Conservation (phyloP, 176 grass and related monocot species). For the Saccharum officinarum region DNA sequence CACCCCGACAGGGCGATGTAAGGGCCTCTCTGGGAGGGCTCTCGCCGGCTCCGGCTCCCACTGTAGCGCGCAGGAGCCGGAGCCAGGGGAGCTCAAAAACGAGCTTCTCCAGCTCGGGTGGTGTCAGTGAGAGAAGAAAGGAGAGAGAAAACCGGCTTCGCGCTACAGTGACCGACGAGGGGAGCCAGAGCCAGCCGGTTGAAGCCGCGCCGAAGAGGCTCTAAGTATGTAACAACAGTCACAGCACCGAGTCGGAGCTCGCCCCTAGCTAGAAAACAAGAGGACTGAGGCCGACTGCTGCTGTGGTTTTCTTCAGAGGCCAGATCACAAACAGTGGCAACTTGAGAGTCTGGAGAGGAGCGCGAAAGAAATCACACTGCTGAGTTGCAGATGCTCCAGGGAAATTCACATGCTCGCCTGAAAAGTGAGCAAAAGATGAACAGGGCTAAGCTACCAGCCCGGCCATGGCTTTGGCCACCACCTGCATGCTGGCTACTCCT, state of each 20-base stretch:
- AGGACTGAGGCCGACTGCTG: neutral
- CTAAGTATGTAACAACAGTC: neutral
- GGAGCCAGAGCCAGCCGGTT: too few species aligned
- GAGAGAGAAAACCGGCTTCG: too few species aligned
- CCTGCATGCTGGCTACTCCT: neutral
- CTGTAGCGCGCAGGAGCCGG: too few species aligned
- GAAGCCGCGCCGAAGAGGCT: too few species aligned
- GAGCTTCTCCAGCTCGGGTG: too few species aligned
- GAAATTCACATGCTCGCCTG: constrained; percentile 48
- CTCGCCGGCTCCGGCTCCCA: too few species aligned
- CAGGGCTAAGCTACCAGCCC: neutral
- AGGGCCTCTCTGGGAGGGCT: too few species aligned
- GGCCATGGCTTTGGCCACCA: neutral
- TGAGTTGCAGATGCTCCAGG: constrained; percentile 11
- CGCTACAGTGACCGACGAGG: too few species aligned
- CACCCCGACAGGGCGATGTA: too few species aligned
- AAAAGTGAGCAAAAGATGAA: constrained; percentile 28
- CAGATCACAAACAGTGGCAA: constrained; percentile 18
- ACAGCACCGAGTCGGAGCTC: neutral
- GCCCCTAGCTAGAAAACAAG: constrained; percentile 10
- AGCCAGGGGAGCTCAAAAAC: too few species aligned
- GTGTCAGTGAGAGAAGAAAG: too few species aligned
- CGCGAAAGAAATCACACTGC: constrained; percentile 6
- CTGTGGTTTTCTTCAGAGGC: neutral
- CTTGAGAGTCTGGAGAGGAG: constrained; percentile 4